Conservation (phyloP, 345 rosid species). For the Moricandia arvensis region DNA sequence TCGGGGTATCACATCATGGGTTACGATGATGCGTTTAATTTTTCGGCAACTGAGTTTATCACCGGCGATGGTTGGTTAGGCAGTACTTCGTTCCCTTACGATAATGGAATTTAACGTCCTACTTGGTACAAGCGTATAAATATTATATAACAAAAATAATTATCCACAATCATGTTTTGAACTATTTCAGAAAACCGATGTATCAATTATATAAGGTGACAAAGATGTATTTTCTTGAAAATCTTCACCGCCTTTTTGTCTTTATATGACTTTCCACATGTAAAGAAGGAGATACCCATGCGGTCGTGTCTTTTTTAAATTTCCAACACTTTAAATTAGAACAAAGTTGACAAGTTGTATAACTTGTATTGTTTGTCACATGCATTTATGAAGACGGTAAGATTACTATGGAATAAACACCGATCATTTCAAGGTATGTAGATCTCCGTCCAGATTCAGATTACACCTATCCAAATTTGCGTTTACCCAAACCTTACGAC, state of each 20-base stretch:
- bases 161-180: not conserved
- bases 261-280: not conserved
- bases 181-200: not conserved
- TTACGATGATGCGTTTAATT: slow-evolving; percentile 61
- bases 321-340: not conserved
- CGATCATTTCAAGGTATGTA: not conserved
- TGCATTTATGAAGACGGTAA: not conserved
- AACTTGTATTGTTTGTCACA: not conserved
- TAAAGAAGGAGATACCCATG: too few species aligned
- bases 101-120: too few species aligned
- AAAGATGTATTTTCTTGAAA: slow-evolving; percentile 3
- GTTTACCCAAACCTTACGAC: too few species aligned
- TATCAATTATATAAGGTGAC: not conserved
- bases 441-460: not conserved
- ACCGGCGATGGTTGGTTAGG: slow-evolving; percentile 70
- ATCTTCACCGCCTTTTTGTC: slow-evolving; percentile 3
- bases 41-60: slow-evolving; percentile 69
- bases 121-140: slow-evolving; percentile 19
- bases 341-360: slow-evolving; percentile 7
- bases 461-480: not conserved
- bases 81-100: slow-evolving; percentile 77
- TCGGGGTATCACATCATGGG: too few species aligned
- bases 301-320: not conserved
- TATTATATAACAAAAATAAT: not conserved
- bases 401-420: not conserved